Evolutionary conservation across 208 protist species (phyloP), one percentile per base, ranked within the genome.

Genomic region (Lotmaria passim): DNA sequence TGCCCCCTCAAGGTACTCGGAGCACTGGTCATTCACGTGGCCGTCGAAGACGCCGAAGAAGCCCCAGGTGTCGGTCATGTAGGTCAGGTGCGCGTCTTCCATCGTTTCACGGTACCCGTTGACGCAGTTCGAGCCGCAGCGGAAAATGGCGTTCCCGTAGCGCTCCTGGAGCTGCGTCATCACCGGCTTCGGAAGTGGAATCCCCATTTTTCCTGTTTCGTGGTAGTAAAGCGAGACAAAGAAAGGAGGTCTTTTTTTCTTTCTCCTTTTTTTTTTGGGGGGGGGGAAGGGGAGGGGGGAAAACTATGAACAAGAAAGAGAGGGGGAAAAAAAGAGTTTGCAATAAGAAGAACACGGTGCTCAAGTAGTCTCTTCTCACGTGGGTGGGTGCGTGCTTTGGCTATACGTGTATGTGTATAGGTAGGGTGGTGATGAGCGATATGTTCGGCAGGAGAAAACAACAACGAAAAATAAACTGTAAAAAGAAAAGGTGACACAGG

Each of bases 1-100:
- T 24, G 86, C 87, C 8, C 71, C 59, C 62, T 93, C 90, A 36
- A 97, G 73, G 74, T 93, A 95, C 62, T 79, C 65, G 39, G 90
- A 93, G 78, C 89, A 94, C 51, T 89, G 69, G 67, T 93, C 89
- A 60, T 95, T 94, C 26, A 97, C 89, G 74, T 97, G 93, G 12
- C 93, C 93, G 46, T 97, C 93, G 63, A 95, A 97, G 36, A 97
- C 89, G 65, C 82, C 93, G 55, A 97, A 97, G 78, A 97, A 97
- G 28, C 93, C 93, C 89, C 90, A 97, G 47, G 46, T 83, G 60
- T 79, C 65, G 52, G 91, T 78, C 69, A 97, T 70, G 74, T 94
- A 88, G 21, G 78, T 81, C 51, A 93, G 72, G 73, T 97, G 93
- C 4, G 88, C 88, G 68, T 97, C 93, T 70, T 97, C 90, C 93